Conservation (phyloP, 1,139 yeast species). For the Magnusiomyces clavatus region DNA sequence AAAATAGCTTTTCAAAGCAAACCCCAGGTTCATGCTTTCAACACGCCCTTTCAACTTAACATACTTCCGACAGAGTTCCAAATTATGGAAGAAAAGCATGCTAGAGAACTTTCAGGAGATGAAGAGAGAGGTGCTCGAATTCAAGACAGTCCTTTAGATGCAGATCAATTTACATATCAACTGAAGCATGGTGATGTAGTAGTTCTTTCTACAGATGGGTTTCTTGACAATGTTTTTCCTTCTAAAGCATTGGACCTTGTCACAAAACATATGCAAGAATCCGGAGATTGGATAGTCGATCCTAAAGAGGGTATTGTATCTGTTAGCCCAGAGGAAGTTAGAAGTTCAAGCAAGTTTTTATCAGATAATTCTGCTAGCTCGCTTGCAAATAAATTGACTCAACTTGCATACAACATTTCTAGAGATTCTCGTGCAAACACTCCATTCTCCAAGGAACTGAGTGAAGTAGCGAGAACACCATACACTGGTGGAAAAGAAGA, state of each 20-base stretch:
- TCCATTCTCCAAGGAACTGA: constrained; percentile 78
- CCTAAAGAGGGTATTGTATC: background rate
- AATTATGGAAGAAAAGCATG: constrained; percentile 37
- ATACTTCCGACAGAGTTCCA: constrained; percentile 66
- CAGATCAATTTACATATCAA: constrained; percentile 34
- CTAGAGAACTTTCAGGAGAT: background rate
- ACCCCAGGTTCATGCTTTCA: constrained; percentile 81
- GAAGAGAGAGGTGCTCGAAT: constrained; percentile 53
- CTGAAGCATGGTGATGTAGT: constrained; percentile 59
- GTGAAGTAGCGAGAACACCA: constrained; percentile 44
- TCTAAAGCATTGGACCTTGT: constrained; percentile 56
- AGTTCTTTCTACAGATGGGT: constrained; percentile 88
- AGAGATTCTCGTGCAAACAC: constrained; percentile 69
- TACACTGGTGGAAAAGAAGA: constrained; percentile 93
- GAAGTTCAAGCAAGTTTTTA: constrained; percentile 4
- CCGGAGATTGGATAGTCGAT: constrained; percentile 9
- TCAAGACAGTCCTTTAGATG: constrained; percentile 43
- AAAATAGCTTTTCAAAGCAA: constrained; percentile 58
- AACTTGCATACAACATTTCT: constrained; percentile 60
- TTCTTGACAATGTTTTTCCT: constrained; percentile 74
- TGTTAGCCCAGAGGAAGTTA: constrained; percentile 6
- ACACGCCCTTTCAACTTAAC: constrained; percentile 86
- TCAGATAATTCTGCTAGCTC: constrained; percentile 28
- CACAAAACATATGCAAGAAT: constrained; percentile 24
- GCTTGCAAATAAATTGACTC: constrained; percentile 53